Percentiles rank a stretch among this genome's conserved stretches.
phyloP scores from a whole-genome alignment of 139 green algal species.

The Coelastrella sp. region DNA sequence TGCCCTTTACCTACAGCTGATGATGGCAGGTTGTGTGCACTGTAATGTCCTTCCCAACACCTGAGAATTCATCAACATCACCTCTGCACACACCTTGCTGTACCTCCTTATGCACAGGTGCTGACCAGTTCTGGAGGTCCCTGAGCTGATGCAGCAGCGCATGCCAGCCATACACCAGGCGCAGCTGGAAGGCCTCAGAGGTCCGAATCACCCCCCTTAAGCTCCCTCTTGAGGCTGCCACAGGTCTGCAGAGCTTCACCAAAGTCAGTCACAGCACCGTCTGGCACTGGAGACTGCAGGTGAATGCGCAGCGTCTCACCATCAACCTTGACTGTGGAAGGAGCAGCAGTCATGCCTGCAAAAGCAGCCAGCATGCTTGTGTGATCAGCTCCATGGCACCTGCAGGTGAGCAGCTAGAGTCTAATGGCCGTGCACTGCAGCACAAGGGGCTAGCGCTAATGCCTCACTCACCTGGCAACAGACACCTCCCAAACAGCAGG shows the following conservation, averaged over 20 bases:
- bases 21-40: neutral
- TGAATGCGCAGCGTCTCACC: neutral
- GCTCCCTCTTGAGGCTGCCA: neutral
- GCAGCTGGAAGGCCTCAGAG: neutral
- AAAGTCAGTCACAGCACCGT: neutral
- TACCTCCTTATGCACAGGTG: neutral
- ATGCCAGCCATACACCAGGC: neutral
- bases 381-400: neutral
- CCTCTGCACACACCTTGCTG: no score
- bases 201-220: neutral
- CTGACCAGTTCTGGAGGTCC: neutral
- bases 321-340: neutral
- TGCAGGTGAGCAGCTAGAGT: neutral
- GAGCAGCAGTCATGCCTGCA: neutral
- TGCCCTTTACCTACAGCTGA: no score
- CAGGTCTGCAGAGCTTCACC: neutral
- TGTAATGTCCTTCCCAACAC: neutral
- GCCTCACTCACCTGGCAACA: neutral
- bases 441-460: neutral
- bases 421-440: neutral
- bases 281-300: constrained; percentile 3
- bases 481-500: neutral
- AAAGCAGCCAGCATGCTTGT: neutral
- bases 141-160: neutral
- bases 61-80: no score